These are phyloP conservation scores for Fraxinus sp. DNA, from an alignment of 305 asterid genomes.

Conservation along the genomic window DNA sequence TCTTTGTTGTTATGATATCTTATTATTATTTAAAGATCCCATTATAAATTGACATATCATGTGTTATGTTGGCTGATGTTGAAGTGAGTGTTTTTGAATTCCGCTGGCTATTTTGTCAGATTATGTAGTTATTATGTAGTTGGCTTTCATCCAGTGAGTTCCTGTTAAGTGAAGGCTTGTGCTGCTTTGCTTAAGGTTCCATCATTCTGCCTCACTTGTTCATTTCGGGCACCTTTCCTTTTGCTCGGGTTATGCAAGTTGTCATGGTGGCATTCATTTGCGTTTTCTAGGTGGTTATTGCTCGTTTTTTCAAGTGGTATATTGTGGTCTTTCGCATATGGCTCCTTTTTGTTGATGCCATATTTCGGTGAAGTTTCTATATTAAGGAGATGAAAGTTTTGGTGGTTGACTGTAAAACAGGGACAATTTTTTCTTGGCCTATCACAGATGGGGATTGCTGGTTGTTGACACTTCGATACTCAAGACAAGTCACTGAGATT, in stretches of 20 bases:
- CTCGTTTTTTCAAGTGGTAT: background rate
- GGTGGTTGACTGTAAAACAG: background rate
- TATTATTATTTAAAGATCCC: background rate
- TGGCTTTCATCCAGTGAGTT: background rate
- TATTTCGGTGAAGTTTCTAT: background rate
- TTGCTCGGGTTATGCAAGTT: background rate
- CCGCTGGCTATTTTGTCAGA: background rate
- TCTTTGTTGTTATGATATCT: conserved; percentile 12
- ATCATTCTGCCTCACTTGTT: background rate
- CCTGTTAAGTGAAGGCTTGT: background rate
- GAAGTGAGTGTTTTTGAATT: background rate
- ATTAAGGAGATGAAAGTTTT: background rate
- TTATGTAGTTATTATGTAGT: background rate
- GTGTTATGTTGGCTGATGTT: conserved; percentile 1
- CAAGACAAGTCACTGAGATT: background rate
- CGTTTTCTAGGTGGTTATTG: background rate
- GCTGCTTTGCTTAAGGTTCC: background rate
- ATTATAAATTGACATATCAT: background rate
- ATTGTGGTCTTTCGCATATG: background rate
- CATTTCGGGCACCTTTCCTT: background rate
- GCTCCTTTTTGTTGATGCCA: background rate
- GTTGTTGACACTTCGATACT: background rate
- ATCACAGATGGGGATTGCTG: background rate
- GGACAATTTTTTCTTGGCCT: background rate
- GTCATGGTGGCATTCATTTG: background rate